Evolutionary conservation across 208 protist species (phyloP).

Genomic region (Angomonas ambiguus): DNA sequence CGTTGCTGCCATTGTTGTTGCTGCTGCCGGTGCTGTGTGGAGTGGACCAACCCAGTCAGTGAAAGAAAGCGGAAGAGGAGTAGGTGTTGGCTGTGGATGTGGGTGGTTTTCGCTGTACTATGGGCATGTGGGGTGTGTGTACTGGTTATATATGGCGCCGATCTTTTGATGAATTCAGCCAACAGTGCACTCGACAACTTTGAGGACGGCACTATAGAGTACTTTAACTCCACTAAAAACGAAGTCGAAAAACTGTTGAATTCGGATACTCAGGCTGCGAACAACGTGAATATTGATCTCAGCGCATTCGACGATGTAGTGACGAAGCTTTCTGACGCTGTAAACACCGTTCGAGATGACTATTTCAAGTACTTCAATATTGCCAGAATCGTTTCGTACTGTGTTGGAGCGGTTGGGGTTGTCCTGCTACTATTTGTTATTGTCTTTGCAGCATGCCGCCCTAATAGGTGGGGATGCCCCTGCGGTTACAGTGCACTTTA

Average conservation of each 20-base stretch:
- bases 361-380: slow-evolving; percentile 68
- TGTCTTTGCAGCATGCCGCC: slow-evolving; percentile 50
- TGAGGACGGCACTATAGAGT: slow-evolving; percentile 28
- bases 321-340: slow-evolving; percentile 17
- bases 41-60: slow-evolving; percentile 24
- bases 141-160: slow-evolving; percentile 52
- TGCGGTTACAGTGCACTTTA: slow-evolving; percentile 43
- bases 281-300: slow-evolving; percentile 6
- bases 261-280: slow-evolving; percentile 1
- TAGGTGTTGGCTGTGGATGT: slow-evolving; percentile 69
- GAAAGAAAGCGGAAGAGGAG: slow-evolving; percentile 19
- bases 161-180: slow-evolving; percentile 27
- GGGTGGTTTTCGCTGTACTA: slow-evolving; percentile 44
- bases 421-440: slow-evolving; percentile 52
- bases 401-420: slow-evolving; percentile 45
- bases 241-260: slow-evolving; percentile 33
- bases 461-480: slow-evolving; percentile 26
- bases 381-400: slow-evolving; percentile 45
- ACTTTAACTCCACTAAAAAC: slow-evolving; percentile 37
- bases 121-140: slow-evolving; percentile 44
- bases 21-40: slow-evolving; percentile 36
- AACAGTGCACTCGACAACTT: slow-evolving; percentile 26
- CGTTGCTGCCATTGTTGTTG: slow-evolving; percentile 39
- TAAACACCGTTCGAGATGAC: slow-evolving; percentile 25
- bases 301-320: slow-evolving; percentile 37